Evolutionary conservation across 306 rosid species (phyloP).

Genomic region (Vigna trinervia): DNA sequence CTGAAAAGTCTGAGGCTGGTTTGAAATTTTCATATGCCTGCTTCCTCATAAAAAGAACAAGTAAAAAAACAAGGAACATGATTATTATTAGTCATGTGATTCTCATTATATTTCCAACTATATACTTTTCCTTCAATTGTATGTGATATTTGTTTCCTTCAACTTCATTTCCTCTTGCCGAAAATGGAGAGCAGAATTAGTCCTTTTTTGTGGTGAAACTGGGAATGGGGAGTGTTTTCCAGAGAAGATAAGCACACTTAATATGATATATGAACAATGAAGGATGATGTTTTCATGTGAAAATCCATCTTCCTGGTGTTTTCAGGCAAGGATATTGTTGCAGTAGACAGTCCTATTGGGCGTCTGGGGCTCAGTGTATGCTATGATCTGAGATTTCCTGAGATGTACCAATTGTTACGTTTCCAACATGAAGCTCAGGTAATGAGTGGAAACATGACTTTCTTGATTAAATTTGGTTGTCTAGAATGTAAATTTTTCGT

Average conservation of each 20-base stretch:
- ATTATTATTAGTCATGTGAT: slow-evolving; percentile 1
- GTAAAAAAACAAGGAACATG: slow-evolving; percentile 8
- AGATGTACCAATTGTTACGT: slow-evolving; percentile 78
- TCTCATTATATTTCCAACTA: slow-evolving; percentile 8
- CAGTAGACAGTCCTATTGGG: slow-evolving; percentile 88
- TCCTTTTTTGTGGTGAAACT: too few relatives aligned
- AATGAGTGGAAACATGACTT: slow-evolving; percentile 15
- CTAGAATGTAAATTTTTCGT: slow-evolving; percentile 37
- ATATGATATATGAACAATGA: slow-evolving; percentile 17
- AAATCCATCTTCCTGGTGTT: slow-evolving; percentile 41
- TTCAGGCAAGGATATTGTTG: slow-evolving; percentile 80
- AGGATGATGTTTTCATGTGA: slow-evolving; percentile 23
- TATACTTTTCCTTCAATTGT: slow-evolving; percentile 1
- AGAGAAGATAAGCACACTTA: slow-evolving; percentile 11
- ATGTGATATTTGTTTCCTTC: slow-evolving; percentile 2
- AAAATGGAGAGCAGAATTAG: not conserved
- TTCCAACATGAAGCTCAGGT: slow-evolving; percentile 88
- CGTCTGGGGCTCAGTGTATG: slow-evolving; percentile 90
- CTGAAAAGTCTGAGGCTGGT: slow-evolving; percentile 11
- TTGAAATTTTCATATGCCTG: slow-evolving; percentile 8
- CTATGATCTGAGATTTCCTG: slow-evolving; percentile 98
- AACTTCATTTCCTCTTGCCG: slow-evolving; percentile 32
- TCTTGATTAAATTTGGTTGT: slow-evolving; percentile 39
- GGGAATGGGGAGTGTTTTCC: not conserved
- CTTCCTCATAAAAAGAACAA: not conserved